A percentile compares a stretch with the other conserved stretches of the same genome.
phyloP scores from a whole-genome alignment of 164 flowering plant species.

The Kalanchoe fedtschenkoi region DNA sequence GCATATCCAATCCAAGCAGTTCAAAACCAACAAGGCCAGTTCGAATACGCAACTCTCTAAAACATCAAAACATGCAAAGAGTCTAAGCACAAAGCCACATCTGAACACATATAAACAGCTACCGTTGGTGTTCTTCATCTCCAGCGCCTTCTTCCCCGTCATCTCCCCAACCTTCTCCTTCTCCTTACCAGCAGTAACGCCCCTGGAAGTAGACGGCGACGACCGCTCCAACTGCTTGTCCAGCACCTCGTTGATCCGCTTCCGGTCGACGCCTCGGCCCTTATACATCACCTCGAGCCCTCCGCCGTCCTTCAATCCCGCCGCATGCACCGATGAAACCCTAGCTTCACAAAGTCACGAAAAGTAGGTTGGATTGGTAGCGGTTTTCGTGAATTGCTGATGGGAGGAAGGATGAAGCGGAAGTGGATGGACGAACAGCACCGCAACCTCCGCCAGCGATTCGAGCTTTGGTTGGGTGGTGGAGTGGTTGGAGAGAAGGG shows the following conservation, averaged over 20 bases:
- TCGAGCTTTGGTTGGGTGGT: neutral
- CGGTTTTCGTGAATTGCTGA: no score
- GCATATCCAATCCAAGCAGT: no score
- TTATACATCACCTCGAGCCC: slow-evolving; percentile 33
- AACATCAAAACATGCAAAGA: no score
- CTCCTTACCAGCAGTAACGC: slow-evolving; percentile 29
- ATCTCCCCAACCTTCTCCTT: slow-evolving; percentile 19
- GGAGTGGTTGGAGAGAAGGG: neutral
- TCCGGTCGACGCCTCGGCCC: slow-evolving; percentile 50
- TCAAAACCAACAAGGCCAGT: no score
- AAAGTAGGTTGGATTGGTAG: no score
- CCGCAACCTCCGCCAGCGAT: neutral
- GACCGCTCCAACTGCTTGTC: slow-evolving; percentile 69
- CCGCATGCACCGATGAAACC: neutral
- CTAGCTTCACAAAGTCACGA: neutral
- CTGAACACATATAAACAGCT: neutral
- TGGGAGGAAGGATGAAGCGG: neutral
- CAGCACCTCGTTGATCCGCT: slow-evolving; percentile 57
- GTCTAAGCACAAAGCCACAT: neutral
- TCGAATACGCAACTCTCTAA: no score
- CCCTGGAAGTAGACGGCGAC: slow-evolving; percentile 56
- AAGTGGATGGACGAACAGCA: neutral
- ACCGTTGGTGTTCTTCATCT: neutral
- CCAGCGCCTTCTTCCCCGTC: slow-evolving; percentile 27
- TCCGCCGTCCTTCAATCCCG: slow-evolving; percentile 5